Evolutionary conservation across 208 protist genomes (phyloP).

Genomic region (Leishmania turanica): DNA sequence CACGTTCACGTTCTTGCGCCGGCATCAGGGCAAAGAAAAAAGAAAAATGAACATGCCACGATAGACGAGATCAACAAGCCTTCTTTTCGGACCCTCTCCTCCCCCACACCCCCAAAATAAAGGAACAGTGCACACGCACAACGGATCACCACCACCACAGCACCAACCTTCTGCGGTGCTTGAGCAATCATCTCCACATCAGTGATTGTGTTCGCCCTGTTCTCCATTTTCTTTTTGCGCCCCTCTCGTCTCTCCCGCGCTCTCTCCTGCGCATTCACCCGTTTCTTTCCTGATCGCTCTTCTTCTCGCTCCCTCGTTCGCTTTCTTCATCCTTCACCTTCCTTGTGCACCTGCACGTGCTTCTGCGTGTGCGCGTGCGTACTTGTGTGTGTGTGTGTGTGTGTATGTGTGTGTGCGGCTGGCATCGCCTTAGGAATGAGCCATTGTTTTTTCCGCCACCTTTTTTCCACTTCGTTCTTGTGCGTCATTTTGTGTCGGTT

Average conservation of each 20-base stretch:
- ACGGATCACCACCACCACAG: no score
- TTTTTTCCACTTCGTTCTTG: not conserved
- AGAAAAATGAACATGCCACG: not conserved
- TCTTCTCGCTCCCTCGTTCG: no score
- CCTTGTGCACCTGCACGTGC: not conserved
- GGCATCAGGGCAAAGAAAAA: not conserved
- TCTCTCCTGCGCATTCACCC: not conserved
- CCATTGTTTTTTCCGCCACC: not conserved
- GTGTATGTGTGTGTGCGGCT: not conserved
- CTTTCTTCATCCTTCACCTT: not conserved
- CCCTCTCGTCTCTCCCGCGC: not conserved
- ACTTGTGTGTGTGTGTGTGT: not conserved
- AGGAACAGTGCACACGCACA: not conserved
- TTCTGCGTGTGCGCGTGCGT: not conserved
- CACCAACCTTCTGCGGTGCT: no score
- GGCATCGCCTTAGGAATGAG: not conserved
- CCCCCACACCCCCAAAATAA: not conserved
- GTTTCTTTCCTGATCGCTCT: not conserved
- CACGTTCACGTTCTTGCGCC: not conserved
- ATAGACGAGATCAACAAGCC: not conserved
- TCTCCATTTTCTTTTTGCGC: not conserved
- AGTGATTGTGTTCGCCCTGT: not conserved
- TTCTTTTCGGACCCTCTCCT: not conserved
- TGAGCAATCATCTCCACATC: no score
- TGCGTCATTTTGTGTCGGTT: not conserved